Percentiles rank a stretch among this genome's conserved stretches.
Conservation (phyloP, 176 grass and related monocot species). For the Chrysopogon serrulatus region DNA sequence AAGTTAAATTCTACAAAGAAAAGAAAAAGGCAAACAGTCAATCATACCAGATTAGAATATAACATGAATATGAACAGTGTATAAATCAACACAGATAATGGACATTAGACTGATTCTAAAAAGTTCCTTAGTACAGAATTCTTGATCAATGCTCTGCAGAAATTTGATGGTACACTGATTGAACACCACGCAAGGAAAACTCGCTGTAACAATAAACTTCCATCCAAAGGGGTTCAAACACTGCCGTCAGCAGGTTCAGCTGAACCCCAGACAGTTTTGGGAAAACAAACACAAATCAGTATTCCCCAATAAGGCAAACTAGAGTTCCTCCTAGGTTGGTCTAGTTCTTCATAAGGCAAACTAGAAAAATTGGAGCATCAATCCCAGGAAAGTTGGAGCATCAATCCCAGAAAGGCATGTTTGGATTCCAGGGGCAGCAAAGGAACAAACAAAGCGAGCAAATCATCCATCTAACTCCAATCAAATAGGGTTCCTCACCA, state of each 20-base stretch:
- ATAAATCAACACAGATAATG: neutral
- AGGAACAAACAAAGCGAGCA: neutral
- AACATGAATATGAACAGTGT: neutral
- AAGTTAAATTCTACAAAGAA: neutral
- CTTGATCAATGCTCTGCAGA: neutral
- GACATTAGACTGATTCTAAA: neutral
- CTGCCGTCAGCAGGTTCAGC: neutral
- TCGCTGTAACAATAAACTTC: neutral
- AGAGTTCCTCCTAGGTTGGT: neutral
- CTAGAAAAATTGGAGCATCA: neutral
- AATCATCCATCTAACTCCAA: neutral
- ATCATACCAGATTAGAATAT: neutral
- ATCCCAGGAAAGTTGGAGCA: neutral
- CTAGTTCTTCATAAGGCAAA: neutral
- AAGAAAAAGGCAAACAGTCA: neutral
- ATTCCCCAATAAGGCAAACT: neutral
- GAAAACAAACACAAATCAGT: neutral
- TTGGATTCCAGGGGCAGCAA: neutral
- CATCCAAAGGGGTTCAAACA: neutral
- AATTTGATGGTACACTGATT: neutral
- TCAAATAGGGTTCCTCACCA: conserved; percentile 16
- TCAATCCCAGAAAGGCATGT: neutral
- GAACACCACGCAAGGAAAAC: neutral
- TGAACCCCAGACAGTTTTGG: neutral
- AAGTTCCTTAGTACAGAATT: neutral